A percentile compares a stretch with the other conserved stretches of the same genome.
Evolutionary conservation across 345 rosid species (phyloP).

Genomic region (Populus simonii): DNA sequence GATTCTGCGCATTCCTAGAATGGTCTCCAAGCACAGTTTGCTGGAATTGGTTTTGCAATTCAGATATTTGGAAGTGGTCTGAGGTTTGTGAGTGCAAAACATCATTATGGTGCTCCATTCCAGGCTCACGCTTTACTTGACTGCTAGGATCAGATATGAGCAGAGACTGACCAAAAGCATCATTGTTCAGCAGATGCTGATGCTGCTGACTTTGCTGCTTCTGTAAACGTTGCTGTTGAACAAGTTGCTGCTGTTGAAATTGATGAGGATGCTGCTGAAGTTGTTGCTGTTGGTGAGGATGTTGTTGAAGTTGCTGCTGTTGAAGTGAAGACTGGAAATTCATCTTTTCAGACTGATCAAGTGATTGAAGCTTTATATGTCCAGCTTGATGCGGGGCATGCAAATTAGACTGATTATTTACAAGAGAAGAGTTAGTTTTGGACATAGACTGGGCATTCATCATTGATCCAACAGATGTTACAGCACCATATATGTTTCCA

Average conservation of each 20-base stretch:
- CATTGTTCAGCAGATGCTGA: conserved; percentile 45
- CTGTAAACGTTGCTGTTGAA: conserved; percentile 51
- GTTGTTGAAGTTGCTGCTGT: conserved; percentile 43
- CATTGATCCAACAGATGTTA: conserved; percentile 49
- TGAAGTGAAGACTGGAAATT: conserved; percentile 44
- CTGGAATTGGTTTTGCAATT: conserved; percentile 65
- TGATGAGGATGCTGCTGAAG: conserved; percentile 59
- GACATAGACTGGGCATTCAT: conserved; percentile 55
- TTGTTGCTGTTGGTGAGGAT: conserved; percentile 62
- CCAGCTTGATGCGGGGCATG: conserved; percentile 48
- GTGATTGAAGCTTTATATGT: conserved; percentile 38
- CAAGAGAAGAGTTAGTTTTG: conserved; percentile 47
- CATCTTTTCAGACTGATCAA: conserved; percentile 53
- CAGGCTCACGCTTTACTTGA: conserved; percentile 70
- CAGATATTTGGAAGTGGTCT: conserved; percentile 57
- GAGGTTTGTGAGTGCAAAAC: conserved; percentile 52
- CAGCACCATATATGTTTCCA: conserved; percentile 56
- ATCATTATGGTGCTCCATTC: conserved; percentile 46
- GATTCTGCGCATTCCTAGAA: conserved; percentile 39
- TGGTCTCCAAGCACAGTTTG: conserved; percentile 54
- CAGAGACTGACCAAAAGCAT: conserved; percentile 58
- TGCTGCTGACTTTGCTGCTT: conserved; percentile 66
- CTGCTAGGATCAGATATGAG: conserved; percentile 44
- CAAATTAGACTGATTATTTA: conserved; percentile 48
- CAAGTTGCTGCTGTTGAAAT: conserved; percentile 56